A percentile compares a stretch with the other conserved stretches of the same genome.
Conservation (phyloP, 1,284 basidiomycete species). For the Pyrrhoderma noxium region DNA sequence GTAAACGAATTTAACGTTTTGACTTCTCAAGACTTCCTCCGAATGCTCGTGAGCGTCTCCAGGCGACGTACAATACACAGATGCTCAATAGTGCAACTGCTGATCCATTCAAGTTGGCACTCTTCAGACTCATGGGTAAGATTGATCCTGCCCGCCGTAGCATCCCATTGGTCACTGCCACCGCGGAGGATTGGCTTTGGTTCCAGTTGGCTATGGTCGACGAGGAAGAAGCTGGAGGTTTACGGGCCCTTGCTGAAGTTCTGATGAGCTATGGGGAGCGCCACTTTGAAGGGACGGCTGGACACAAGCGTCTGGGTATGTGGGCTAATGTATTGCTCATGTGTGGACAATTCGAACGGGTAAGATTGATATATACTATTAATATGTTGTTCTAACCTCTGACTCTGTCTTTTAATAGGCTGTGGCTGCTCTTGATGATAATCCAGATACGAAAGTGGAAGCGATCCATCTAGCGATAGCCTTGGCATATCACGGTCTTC, state of each 20-base stretch:
- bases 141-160: conserved; percentile 81
- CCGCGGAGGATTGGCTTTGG: conserved; percentile 99
- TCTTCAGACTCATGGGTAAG: conserved; percentile 94
- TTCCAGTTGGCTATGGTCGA: conserved; percentile 88
- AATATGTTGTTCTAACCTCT: conserved; percentile 8
- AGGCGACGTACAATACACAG: conserved; percentile 86
- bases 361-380: conserved; percentile 30
- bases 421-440: conserved; percentile 85
- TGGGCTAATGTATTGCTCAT: conserved; percentile 91
- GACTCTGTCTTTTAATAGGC: conserved; percentile 43
- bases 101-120: conserved; percentile 92
- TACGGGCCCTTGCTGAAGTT: conserved; percentile 75
- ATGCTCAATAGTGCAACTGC: conserved; percentile 80
- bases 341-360: conserved; percentile 92
- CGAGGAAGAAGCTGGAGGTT: conserved; percentile 72
- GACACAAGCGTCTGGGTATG: conserved; percentile 50
- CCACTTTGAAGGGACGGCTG: conserved; percentile 75
- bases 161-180: conserved; percentile 79
- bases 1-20: too few relatives aligned
- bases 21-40: conserved; percentile 63
- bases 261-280: conserved; percentile 84
- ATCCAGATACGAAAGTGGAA: conserved; percentile 84
- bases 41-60: conserved; percentile 76
- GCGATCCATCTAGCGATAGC: conserved; percentile 93
- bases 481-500: conserved; percentile 87